phyloP scores from a whole-genome alignment of 768 basidiomycete genomes.

The Lentinula guzmanii region DNA sequence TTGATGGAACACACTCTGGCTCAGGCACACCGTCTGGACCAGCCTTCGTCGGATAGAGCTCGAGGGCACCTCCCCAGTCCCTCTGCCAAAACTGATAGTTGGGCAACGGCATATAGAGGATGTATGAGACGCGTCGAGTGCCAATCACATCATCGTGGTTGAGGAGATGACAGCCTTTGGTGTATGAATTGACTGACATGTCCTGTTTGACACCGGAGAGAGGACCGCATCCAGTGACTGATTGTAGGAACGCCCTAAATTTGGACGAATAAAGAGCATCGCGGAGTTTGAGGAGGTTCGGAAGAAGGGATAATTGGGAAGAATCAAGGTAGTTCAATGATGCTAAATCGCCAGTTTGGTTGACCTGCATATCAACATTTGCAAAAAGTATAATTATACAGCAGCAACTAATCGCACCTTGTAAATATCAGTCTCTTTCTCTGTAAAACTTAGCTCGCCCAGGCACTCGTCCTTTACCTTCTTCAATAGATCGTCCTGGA shows the following conservation, averaged over 20 bases:
- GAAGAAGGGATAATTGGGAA: constrained; percentile 72
- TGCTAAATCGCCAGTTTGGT: constrained; percentile 95
- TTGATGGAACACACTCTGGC: constrained; percentile 59
- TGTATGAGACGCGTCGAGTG: constrained; percentile 89
- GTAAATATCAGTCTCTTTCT: constrained; percentile 99
- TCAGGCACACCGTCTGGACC: constrained; percentile 62
- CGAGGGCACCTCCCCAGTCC: constrained; percentile 91
- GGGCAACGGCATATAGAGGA: constrained; percentile 91
- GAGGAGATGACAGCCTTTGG: constrained; percentile 86
- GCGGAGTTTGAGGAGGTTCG: constrained; percentile 74
- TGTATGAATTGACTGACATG: constrained; percentile 92
- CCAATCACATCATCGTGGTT: constrained; percentile 99
- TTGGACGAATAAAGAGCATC: constrained; percentile 84
- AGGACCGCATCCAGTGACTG: constrained; percentile 89
- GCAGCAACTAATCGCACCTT: constrained; percentile 46
- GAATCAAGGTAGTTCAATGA: constrained; percentile 84
- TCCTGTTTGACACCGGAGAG: constrained; percentile 90
- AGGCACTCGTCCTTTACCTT: constrained; percentile 83
- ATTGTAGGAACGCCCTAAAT: constrained; percentile 78
- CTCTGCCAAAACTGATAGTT: constrained; percentile 72
- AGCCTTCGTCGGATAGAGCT: constrained; percentile 75
- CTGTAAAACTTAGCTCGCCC: constrained; percentile 71
- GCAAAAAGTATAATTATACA: constrained; percentile 3
- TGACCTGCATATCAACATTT: constrained; percentile 50
- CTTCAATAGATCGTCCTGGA: constrained; percentile 76